Percentiles rank a stretch among this genome's conserved stretches.
phyloP scores from a whole-genome alignment of 2,329 filamentous ascomycete genomes.

The Neonectria faginata region DNA sequence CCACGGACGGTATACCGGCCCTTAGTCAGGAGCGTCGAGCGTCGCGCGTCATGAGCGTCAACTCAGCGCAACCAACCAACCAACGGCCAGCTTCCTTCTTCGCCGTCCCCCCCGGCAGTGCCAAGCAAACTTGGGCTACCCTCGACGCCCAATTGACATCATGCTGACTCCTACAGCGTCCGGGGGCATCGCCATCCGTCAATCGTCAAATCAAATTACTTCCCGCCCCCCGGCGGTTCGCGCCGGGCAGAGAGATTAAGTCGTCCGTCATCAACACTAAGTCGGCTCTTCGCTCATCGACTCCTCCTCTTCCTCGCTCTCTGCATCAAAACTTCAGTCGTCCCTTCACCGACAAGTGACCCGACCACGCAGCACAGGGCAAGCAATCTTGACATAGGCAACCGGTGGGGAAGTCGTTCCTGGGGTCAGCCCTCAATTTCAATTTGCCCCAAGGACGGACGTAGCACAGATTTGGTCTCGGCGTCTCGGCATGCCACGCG shows the following conservation, averaged over 20 bases:
- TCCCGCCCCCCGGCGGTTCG: constrained; percentile 12
- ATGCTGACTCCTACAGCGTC: constrained; percentile 34
- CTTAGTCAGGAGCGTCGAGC: constrained; percentile 21
- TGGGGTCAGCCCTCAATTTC: constrained; percentile 41
- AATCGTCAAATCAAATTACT: constrained; percentile 29
- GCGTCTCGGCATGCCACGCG: constrained; percentile 39
- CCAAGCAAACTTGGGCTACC: constrained; percentile 34
- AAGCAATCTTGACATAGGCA: constrained; percentile 30
- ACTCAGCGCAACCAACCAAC: constrained; percentile 4
- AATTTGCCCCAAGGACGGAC: constrained; percentile 31
- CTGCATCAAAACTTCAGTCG: constrained; percentile 2
- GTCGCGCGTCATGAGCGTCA: constrained; percentile 31
- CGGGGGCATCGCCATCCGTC: constrained; percentile 18
- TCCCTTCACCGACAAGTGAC: constrained; percentile 29
- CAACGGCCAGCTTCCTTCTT: constrained; percentile 37
- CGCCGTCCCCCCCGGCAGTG: constrained; percentile 27
- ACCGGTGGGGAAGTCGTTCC: constrained; percentile 30
- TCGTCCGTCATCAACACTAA: neutral
- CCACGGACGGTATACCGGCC: neutral
- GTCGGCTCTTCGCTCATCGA: neutral
- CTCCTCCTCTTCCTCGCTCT: neutral
- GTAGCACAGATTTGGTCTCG: constrained; percentile 36
- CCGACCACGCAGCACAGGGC: constrained; percentile 4
- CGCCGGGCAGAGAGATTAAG: neutral
- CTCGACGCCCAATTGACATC: constrained; percentile 42